These are phyloP conservation scores for Auricularia auricula-judae DNA, from an alignment of 768 basidiomycete species.

Conservation along the genomic window DNA sequence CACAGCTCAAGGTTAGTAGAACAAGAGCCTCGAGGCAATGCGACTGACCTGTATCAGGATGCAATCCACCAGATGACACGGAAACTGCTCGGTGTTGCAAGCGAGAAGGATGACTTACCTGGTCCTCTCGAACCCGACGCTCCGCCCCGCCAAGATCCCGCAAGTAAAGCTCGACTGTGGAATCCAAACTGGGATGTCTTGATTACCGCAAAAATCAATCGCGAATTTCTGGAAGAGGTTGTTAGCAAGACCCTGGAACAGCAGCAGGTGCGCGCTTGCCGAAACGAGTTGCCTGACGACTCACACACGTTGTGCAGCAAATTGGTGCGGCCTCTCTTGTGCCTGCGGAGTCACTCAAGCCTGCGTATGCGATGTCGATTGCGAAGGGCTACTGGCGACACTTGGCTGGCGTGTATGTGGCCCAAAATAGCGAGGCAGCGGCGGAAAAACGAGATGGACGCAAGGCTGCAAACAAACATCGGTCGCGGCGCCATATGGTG, in stretches of 20 bases:
- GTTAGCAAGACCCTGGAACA: neutral
- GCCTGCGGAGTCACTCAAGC: neutral
- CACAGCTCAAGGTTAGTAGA: no score
- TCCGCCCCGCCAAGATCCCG: neutral
- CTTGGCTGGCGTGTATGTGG: neutral
- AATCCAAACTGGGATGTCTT: neutral
- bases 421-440: neutral
- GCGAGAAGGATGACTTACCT: neutral
- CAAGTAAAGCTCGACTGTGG: neutral
- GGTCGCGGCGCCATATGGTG: neutral
- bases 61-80: neutral
- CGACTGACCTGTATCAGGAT: neutral
- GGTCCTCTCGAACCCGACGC: neutral
- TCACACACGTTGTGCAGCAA: neutral
- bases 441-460: neutral
- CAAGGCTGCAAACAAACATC: neutral
- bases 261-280: neutral
- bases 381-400: neutral
- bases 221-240: neutral
- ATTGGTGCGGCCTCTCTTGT: neutral
- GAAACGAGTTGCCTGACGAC: neutral
- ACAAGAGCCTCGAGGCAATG: no score
- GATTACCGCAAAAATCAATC: neutral
- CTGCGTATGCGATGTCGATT: neutral
- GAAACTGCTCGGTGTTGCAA: neutral